Percentiles rank a stretch among this genome's conserved stretches.
Evolutionary conservation across 768 basidiomycete genomes (phyloP).

Genomic region (Pisolithus orientalis): DNA sequence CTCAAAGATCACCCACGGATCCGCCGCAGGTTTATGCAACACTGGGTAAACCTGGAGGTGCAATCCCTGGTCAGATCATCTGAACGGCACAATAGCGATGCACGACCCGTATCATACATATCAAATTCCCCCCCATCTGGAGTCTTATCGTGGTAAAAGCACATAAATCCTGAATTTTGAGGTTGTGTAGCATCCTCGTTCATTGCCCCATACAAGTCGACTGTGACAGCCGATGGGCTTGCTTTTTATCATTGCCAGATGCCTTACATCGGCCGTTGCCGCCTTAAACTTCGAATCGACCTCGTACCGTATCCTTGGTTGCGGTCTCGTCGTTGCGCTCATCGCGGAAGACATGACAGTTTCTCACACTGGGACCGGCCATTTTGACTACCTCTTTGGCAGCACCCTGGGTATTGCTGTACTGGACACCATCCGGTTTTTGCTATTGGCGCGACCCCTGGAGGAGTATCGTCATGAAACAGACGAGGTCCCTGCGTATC

Average conservation of each 20-base stretch:
- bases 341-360: background rate
- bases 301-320: background rate
- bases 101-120: too few species aligned
- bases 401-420: background rate
- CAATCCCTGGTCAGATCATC: too few species aligned
- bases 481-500: background rate
- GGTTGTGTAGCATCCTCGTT: too few species aligned
- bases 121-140: too few species aligned
- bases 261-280: background rate
- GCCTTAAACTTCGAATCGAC: background rate
- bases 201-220: too few species aligned
- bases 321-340: background rate
- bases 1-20: too few species aligned
- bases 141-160: too few species aligned
- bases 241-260: background rate
- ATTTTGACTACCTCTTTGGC: background rate
- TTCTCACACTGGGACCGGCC: background rate
- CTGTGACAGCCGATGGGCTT: background rate
- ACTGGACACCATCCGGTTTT: background rate
- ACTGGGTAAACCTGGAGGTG: too few species aligned
- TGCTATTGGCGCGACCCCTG: background rate
- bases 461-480: background rate
- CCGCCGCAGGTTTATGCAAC: too few species aligned
- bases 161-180: too few species aligned
- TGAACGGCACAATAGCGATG: too few species aligned